Percentiles rank a stretch among this genome's conserved stretches.
These are phyloP conservation scores for Boletus barrowsii DNA, from an alignment of 768 basidiomycete genomes.

Conservation along the genomic window DNA sequence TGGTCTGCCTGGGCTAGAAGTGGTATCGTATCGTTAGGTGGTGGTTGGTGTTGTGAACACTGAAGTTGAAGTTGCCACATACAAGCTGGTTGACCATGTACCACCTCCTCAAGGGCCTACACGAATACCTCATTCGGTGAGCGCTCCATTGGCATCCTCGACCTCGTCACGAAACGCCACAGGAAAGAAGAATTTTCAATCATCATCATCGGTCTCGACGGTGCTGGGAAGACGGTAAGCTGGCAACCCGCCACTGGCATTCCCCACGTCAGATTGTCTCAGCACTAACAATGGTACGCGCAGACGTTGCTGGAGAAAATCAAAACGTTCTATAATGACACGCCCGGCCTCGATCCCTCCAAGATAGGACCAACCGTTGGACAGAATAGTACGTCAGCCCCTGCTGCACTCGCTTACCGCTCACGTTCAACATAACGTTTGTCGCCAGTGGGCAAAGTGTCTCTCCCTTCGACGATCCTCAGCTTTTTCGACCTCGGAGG, in stretches of 20 bases:
- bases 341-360: constrained; percentile 82
- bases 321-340: constrained; percentile 86
- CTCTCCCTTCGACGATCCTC: constrained; percentile 87
- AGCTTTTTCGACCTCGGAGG: constrained; percentile 98
- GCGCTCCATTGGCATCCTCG: neutral
- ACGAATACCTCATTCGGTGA: constrained; percentile 85
- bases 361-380: constrained; percentile 97
- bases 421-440: neutral
- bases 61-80: too few relatives aligned
- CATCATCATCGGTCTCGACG: constrained; percentile 91
- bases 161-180: constrained; percentile 8
- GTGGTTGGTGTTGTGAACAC: too few relatives aligned
- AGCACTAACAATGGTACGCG: neutral
- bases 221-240: constrained; percentile 85
- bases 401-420: neutral
- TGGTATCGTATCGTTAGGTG: too few relatives aligned
- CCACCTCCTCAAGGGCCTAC: constrained; percentile 88
- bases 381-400: constrained; percentile 80
- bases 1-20: too few relatives aligned
- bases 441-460: constrained; percentile 81
- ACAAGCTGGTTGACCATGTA: constrained; percentile 56
- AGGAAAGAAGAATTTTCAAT: constrained; percentile 92
- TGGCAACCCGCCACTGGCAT: too few relatives aligned
- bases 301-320: constrained; percentile 90
- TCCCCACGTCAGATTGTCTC: neutral